These are phyloP conservation scores for Cystobasidium slooffiae DNA, from an alignment of 1,284 basidiomycete genomes.

Conservation along the genomic window DNA sequence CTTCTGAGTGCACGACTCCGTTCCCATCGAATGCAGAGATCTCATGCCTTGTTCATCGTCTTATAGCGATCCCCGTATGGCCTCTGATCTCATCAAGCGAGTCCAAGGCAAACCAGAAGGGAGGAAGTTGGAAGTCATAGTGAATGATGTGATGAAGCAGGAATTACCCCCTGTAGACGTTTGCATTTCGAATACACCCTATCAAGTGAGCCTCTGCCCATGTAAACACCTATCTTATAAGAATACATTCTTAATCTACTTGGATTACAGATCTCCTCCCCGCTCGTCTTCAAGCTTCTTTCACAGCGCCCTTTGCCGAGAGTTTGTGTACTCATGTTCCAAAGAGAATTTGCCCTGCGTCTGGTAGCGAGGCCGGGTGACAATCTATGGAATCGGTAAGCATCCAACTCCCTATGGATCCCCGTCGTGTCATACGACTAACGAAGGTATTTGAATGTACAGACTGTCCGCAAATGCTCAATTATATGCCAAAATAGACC, in stretches of 20 bases:
- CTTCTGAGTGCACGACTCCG: not conserved
- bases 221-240: not conserved
- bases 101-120: constrained; percentile 98
- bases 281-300: constrained; percentile 93
- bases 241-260: not conserved
- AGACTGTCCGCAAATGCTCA: constrained; percentile 94
- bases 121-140: constrained; percentile 88
- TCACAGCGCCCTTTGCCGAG: constrained; percentile 94
- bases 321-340: constrained; percentile 98
- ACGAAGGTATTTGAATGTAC: not conserved
- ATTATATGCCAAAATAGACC: constrained; percentile 91
- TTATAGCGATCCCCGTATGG: constrained; percentile 96
- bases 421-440: too few relatives aligned
- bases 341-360: constrained; percentile 94
- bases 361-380: constrained; percentile 85
- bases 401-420: not conserved
- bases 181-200: constrained; percentile 98
- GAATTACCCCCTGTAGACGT: constrained; percentile 98
- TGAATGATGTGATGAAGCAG: constrained; percentile 97
- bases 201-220: constrained; percentile 66
- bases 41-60: constrained; percentile 38
- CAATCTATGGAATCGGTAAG: constrained; percentile 76
- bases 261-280: constrained; percentile 79
- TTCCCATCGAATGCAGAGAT: not conserved
- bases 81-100: constrained; percentile 93